phyloP scores from a whole-genome alignment of 345 rosid species.

The Gossypium ekmanianum region DNA sequence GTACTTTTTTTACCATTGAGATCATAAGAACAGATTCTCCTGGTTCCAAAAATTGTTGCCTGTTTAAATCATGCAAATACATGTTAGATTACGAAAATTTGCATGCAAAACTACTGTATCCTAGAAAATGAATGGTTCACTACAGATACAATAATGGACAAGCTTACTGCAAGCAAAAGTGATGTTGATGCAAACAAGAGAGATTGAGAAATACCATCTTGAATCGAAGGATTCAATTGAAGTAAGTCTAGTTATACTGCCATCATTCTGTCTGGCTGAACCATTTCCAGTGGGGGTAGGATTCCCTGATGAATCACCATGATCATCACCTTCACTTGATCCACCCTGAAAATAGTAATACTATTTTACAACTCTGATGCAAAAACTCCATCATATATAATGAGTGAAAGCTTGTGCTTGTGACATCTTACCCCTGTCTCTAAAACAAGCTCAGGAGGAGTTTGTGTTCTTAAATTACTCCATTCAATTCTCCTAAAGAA shows the following conservation, averaged over 20 bases:
- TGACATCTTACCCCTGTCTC: too few relatives aligned
- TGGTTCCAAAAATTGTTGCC: conserved; percentile 96
- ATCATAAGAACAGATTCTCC: conserved; percentile 96
- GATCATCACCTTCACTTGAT: conserved; percentile 54
- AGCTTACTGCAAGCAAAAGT: not conserved
- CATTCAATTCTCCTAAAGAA: conserved; percentile 74
- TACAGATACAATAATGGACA: not conserved
- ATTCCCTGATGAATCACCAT: conserved; percentile 63
- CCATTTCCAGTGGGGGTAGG: conserved; percentile 62
- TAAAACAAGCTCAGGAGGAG: conserved; percentile 29
- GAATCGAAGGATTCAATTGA: conserved; percentile 98
- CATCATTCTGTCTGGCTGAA: conserved; percentile 49
- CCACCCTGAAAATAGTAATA: conserved; percentile 34
- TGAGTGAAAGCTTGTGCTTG: conserved; percentile 29
- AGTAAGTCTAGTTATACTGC: conserved; percentile 65
- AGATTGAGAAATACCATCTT: conserved; percentile 61
- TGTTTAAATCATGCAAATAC: conserved; percentile 22
- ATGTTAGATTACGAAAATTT: not conserved
- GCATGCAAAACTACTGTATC: not conserved
- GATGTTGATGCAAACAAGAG: too few relatives aligned
- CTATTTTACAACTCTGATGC: conserved; percentile 4
- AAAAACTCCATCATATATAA: conserved; percentile 1
- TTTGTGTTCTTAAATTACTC: conserved; percentile 23
- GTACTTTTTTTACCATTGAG: conserved; percentile 82
- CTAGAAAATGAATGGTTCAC: not conserved